A percentile compares a stretch with the other conserved stretches of the same genome.
These are phyloP conservation scores for Nakazawaea ernobii DNA, from an alignment of 805 yeast genomes.

Conservation along the genomic window DNA sequence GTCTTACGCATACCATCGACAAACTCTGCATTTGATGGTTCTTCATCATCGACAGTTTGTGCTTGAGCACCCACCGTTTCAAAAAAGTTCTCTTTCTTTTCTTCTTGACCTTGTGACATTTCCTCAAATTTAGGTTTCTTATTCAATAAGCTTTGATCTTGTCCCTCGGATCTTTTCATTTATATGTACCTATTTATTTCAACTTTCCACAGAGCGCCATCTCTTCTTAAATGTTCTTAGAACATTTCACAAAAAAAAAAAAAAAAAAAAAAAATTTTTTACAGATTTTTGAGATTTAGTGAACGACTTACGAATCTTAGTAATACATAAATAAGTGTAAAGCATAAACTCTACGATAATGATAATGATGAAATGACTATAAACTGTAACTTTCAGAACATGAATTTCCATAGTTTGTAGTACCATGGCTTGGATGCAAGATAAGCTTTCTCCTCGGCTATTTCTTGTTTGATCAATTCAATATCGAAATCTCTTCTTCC, in stretches of 20 bases:
- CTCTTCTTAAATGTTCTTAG: neutral
- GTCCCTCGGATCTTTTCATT: slow-evolving; percentile 7
- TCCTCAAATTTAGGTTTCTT: slow-evolving; percentile 24
- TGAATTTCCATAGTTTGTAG: slow-evolving; percentile 31
- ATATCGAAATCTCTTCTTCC: slow-evolving; percentile 57
- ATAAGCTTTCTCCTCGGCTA: slow-evolving; percentile 44
- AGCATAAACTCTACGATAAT: neutral
- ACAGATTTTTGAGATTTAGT: neutral
- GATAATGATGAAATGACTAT: neutral
- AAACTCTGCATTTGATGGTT: slow-evolving; percentile 20
- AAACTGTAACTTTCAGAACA: slow-evolving; percentile 34
- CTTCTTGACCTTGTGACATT: slow-evolving; percentile 14
- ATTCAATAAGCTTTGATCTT: slow-evolving; percentile 1
- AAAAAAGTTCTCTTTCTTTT: slow-evolving; percentile 37
- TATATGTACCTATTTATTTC: neutral
- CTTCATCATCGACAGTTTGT: slow-evolving; percentile 34
- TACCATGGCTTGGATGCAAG: slow-evolving; percentile 24
- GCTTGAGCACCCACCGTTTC: slow-evolving; percentile 59
- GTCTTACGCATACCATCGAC: slow-evolving; percentile 47
- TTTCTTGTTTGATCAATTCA: slow-evolving; percentile 45
- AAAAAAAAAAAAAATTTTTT: slow-evolving; percentile 6
- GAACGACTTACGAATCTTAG: neutral
- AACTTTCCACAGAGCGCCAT: neutral
- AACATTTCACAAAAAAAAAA: neutral
- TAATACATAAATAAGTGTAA: no score